A percentile compares a stretch with the other conserved stretches of the same genome.
Conservation (phyloP, 768 basidiomycete species). For the Neoboletus subvelutipes region DNA sequence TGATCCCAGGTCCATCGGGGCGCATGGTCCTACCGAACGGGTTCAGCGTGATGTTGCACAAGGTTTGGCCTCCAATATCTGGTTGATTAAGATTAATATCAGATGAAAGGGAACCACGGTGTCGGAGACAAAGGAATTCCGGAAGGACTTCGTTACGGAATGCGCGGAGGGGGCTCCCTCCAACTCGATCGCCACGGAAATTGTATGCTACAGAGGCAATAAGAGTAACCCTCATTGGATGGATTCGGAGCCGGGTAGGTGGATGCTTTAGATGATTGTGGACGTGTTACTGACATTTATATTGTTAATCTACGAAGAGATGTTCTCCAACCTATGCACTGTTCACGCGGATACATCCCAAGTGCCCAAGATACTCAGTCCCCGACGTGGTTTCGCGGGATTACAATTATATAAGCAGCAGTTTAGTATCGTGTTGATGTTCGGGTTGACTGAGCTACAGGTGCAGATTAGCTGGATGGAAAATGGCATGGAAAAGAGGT, state of each 20-base stretch:
- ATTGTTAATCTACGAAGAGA: conserved; percentile 13
- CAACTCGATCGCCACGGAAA: conserved; percentile 29
- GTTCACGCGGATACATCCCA: conserved; percentile 28
- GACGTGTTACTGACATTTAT: background rate
- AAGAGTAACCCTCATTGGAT: conserved; percentile 28
- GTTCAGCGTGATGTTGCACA: conserved; percentile 31
- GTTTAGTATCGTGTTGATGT: conserved; percentile 42
- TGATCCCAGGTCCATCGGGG: conserved; percentile 33
- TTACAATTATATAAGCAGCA: conserved; percentile 31
- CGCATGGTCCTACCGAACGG: conserved; percentile 32
- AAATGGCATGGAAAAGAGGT: conserved; percentile 28
- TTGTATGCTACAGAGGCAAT: conserved; percentile 30
- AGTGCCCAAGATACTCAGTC: conserved; percentile 30
- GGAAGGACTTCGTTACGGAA: conserved; percentile 33
- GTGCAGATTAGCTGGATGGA: conserved; percentile 47
- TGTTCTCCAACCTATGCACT: conserved; percentile 25
- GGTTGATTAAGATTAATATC: background rate
- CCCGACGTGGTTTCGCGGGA: conserved; percentile 27
- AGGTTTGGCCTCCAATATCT: conserved; percentile 9
- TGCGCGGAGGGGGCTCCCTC: conserved; percentile 27
- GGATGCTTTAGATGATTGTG: background rate
- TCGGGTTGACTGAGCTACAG: conserved; percentile 45
- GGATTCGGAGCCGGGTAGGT: conserved; percentile 30
- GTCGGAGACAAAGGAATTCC: conserved; percentile 31
- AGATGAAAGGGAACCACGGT: conserved; percentile 25